phyloP scores from a whole-genome alignment of 2,329 filamentous ascomycete genomes.

The Oidium heveae region DNA sequence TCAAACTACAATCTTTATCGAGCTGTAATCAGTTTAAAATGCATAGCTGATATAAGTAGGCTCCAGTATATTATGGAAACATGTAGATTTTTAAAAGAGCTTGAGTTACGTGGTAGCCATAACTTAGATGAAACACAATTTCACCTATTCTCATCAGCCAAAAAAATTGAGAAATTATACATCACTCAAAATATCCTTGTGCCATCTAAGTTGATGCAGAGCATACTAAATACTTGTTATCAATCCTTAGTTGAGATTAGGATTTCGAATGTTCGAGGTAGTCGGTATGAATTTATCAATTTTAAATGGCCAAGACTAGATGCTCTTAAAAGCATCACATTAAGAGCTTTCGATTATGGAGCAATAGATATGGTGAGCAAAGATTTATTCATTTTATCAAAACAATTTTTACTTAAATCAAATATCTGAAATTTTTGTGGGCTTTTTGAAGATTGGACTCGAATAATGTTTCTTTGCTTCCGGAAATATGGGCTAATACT shows the following conservation, averaged over 20 bases:
- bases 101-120: slow-evolving; percentile 7
- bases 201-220: slow-evolving; percentile 2
- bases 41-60: slow-evolving; percentile 6
- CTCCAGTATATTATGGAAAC: slow-evolving; percentile 8
- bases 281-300: background rate
- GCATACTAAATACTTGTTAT: slow-evolving; percentile 4
- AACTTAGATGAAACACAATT: slow-evolving; percentile 10
- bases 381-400: background rate
- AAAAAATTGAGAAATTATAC: slow-evolving; percentile 6
- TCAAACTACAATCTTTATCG: slow-evolving; percentile 11
- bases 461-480: too few relatives aligned
- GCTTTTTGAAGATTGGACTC: too few relatives aligned
- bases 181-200: slow-evolving; percentile 6
- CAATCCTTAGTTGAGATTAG: slow-evolving; percentile 6
- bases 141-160: slow-evolving; percentile 5
- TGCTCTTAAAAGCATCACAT: slow-evolving; percentile 4
- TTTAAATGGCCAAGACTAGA: slow-evolving; percentile 4
- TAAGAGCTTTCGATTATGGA: slow-evolving; percentile 1
- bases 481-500: too few relatives aligned
- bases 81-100: slow-evolving; percentile 8
- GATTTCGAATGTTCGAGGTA: slow-evolving; percentile 4
- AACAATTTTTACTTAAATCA: background rate
- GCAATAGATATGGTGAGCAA: slow-evolving; percentile 6
- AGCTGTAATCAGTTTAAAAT: slow-evolving; percentile 8
- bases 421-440: slow-evolving; percentile 1